Percentiles rank a stretch among this genome's conserved stretches.
Conservation (phyloP, 176 grass and related monocot species). For the Carex kokanica region DNA sequence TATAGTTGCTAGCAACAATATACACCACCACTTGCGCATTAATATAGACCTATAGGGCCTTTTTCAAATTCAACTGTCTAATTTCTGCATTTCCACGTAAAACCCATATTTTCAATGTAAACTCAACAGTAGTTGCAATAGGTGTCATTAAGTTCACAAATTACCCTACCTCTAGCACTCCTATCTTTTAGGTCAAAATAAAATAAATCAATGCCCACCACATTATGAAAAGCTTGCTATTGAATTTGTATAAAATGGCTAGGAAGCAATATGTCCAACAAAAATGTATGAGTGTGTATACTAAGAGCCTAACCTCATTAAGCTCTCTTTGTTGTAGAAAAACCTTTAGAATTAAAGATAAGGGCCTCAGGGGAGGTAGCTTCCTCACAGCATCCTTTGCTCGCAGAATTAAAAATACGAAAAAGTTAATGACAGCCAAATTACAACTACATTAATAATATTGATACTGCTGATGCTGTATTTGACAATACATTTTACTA, state of each 20-base stretch:
- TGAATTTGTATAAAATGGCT: neutral
- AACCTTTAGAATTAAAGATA: slow-evolving; percentile 95
- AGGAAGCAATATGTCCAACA: neutral
- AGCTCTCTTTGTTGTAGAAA: slow-evolving; percentile 99
- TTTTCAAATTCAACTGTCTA: neutral
- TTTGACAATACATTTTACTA: neutral
- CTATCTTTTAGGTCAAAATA: neutral
- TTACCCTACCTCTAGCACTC: neutral
- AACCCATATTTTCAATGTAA: neutral
- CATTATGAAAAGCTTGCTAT: neutral
- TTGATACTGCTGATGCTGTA: neutral
- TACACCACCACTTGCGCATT: neutral
- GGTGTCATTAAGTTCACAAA: neutral
- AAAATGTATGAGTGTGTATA: neutral
- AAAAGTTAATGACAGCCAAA: neutral
- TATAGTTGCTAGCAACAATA: neutral
- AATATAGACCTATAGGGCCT: neutral
- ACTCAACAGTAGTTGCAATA: neutral
- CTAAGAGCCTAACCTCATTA: slow-evolving; percentile 65
- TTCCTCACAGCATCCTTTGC: slow-evolving; percentile 73
- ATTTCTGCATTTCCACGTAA: neutral
- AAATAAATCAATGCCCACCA: neutral
- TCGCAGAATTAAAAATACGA: neutral
- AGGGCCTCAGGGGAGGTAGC: slow-evolving; percentile 79
- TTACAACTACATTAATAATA: neutral